A percentile compares a stretch with the other conserved stretches of the same genome.
These are phyloP conservation scores for Puccinellia tenuiflora DNA, from an alignment of 176 grass and related monocot species.

Conservation along the genomic window DNA sequence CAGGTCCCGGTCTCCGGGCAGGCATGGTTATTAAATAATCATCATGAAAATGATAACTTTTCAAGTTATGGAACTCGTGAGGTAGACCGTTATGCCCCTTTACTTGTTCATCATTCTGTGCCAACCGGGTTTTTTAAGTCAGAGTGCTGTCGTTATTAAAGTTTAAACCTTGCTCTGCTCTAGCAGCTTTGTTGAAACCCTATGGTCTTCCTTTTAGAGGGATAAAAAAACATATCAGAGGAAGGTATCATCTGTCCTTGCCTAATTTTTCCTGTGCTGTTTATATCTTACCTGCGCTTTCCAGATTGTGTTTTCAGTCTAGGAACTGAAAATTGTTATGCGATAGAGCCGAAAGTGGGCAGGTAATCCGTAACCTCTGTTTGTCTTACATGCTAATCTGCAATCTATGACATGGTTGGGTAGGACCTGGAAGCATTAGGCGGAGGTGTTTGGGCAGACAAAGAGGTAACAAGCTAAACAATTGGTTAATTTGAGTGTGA, in stretches of 20 bases:
- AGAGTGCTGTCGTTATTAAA: not conserved
- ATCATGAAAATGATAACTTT: conserved; percentile 25
- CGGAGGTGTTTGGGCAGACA: not conserved
- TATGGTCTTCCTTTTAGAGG: conserved; percentile 37
- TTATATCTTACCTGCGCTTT: conserved; percentile 21
- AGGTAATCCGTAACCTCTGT: conserved; percentile 34
- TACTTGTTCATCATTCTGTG: conserved; percentile 18
- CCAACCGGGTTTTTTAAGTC: not conserved
- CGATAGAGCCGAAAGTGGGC: conserved; percentile 42
- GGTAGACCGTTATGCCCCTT: conserved; percentile 53
- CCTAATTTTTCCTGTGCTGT: conserved; percentile 24
- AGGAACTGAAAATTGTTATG: conserved; percentile 1
- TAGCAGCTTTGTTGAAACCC: not conserved
- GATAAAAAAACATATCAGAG: conserved; percentile 26
- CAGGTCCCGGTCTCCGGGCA: conserved; percentile 48
- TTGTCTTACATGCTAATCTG: not conserved
- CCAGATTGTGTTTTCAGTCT: conserved; percentile 20
- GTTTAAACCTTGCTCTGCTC: conserved; percentile 13
- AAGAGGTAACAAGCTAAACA: not conserved
- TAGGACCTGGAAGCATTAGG: not conserved
- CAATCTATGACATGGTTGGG: not conserved
- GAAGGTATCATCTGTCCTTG: conserved; percentile 54
- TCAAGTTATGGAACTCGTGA: conserved; percentile 42
- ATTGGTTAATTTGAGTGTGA: not conserved
- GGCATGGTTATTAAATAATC: conserved; percentile 36